Conservation (phyloP, 2,329 filamentous ascomycete species). For the Neurospora crassa region DNA sequence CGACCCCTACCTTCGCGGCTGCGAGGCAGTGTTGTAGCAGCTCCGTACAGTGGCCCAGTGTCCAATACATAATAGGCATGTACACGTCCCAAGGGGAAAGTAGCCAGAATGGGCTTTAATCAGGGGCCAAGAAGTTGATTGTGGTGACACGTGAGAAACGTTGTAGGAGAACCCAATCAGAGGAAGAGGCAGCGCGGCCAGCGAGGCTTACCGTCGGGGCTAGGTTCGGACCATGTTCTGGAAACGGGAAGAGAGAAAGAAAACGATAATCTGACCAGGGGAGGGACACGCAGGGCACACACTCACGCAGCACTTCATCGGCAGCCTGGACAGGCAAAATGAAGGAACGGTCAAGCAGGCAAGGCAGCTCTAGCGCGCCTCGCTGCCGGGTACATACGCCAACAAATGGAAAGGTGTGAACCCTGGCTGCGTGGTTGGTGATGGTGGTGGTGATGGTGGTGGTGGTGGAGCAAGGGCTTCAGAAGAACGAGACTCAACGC, state of each 20-base stretch:
- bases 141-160: conserved; percentile 8
- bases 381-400: background rate
- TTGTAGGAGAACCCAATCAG: background rate
- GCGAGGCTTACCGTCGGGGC: background rate
- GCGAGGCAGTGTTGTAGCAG: background rate
- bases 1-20: background rate
- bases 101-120: background rate
- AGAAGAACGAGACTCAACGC: background rate
- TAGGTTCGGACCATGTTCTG: background rate
- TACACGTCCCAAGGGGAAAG: background rate
- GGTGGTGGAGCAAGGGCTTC: background rate
- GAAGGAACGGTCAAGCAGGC: background rate
- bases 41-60: background rate
- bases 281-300: background rate
- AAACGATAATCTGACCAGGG: background rate
- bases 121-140: background rate
- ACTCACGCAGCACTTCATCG: background rate
- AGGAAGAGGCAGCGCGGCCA: background rate
- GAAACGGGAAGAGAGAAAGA: background rate
- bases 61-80: background rate
- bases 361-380: background rate
- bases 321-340: background rate
- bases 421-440: background rate
- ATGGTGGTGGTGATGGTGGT: background rate
- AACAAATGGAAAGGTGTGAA: background rate